Base-by-base conservation (phyloP, 768 basidiomycete genomes). In the Rhodotorula paludigena region DNA sequence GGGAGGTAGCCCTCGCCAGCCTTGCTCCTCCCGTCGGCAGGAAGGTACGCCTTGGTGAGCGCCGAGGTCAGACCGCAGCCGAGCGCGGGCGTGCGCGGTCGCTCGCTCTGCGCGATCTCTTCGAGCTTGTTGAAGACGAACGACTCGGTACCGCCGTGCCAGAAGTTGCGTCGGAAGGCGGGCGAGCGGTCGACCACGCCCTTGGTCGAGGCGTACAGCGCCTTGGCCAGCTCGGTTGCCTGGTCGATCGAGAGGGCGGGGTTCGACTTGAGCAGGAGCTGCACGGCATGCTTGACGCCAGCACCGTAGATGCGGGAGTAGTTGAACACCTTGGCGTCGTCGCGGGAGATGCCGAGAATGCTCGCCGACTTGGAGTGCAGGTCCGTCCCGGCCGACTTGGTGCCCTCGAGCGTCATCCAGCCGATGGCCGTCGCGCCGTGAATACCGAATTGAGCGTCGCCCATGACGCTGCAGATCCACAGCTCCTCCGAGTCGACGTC, bases 301-400 rank as follows among this genome's bases (percentile, higher is more conserved):
- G 94, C 94, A n/a, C 94, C 93, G 74, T 98, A 98, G 73, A 99
- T 96, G 42, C 94, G 86, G 51, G 94, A 96, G 75, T 98, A 99
- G 77, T 99, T 99, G 85, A 99, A 99, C 42, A 93, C 90, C 78
- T 99, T 98, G 39, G 96, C 94, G 73, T 89, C 87, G 75, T 98
- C 92, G 39, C 94, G 85, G 47, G 91, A 89, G 71, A 93, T 93
- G 25, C 90, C 89, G 45, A 98, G 81, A 75, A 98, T 98, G 65
- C 80, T 85, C 18, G 94, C 96, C 3, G 93, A 94, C 80, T 96
- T 96, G 18, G 93, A 97, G 76, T 97, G 94, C 38, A 99, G 80
- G 80, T 99, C 94, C 11, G 94, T 98, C 10, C 92, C 92, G 0
- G 89, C 87, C 0, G 87, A 83, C 79, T 98, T 98, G 23, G 93